Base-by-base conservation (phyloP, 140 eudicot genomes). In the Stevia rebaudiana region DNA sequence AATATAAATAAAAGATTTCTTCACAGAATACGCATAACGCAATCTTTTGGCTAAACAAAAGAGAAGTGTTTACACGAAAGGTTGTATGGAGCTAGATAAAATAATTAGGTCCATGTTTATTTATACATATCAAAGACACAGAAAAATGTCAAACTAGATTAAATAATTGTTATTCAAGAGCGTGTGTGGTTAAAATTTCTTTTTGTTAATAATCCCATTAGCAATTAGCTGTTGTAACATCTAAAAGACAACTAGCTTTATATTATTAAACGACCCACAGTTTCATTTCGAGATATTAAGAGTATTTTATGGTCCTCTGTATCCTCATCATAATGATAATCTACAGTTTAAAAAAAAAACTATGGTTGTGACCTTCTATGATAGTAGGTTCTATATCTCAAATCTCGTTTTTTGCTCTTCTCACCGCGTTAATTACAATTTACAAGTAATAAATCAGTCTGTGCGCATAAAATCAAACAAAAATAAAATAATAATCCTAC, bases 371-470 rank as follows among this genome's bases (percentile, higher is more conserved):
- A 43, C 31, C 57, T 28, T 43, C 41, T 42, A 18, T 17, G 4
- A 6, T 18, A 1, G 3, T 48, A 48, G 25, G 1, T 18, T 48
- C 21, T 40, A 60, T 30, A 22, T 31, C 63, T 31, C 13, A 21
- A 13, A 9, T 65, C 22, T 65, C 60, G 31, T 47, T 65, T 16
- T 46, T 46, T 47, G 12, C 44, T 47, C 59, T 64, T 31, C 31
- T 46, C 11, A 11, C 35, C 40, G 39, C 52, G 3, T 11, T 25
- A 11, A 41, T 23, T 3, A 28, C 66, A n/a, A 11, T 24, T 23
- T 3, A 28, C 66, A n/a, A 57, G n/a, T 54, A 39, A 18, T 4
- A 40, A 23, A 54, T 68, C 31, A 40, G 7, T 22, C 24, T 40
- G 40, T 68, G 9, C 42, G 36, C 43, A 11, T 24, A 68, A 40